Evolutionary conservation across 1,284 basidiomycete genomes (phyloP), one percentile per base, ranked within the genome.

Genomic region (Bjerkandera adusta): DNA sequence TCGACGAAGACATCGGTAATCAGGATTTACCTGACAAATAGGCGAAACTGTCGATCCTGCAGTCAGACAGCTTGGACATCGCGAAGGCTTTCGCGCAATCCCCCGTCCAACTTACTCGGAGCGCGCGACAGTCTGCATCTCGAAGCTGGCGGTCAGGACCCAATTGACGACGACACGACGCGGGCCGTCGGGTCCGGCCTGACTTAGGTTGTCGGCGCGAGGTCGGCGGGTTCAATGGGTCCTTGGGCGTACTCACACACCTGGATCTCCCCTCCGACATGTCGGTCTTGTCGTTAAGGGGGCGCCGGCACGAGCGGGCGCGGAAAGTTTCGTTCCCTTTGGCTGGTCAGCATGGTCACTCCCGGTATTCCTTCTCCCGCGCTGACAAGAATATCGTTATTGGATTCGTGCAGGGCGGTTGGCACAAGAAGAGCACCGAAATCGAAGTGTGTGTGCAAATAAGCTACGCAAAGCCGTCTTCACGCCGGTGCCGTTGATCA

Each of bases 101-200:
- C 1, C 85, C 88, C 1, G 90, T 97, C 2, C 83, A 91, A 65
- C 77, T 97, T 4, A 88, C 79, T 99, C 3, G 96, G 92, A 16
- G 92, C 95, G 8, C 81, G 97, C 36, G 97, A 99, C 66, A 93
- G 89, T 57, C 70, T 99, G 15, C 82, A 96, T 27, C 75, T 99
- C 30, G 96, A 99, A 68, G 96, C 96, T 0, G 96, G 96, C n/a
- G 96, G 96, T 0, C 86, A 94, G 61, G 96, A 99, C 62, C n/a
- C n/a, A n/a, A 70, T 97, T 15, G 87, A 97, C 64, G 93, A 97
- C 67, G 77, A 72, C 34, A 89, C 89, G 4, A 83, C 82, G 1
- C 92, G n/a, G n/a, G n/a, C 93, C 0, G 81, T 98, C 13, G 96
- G 97, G 67, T 96, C 92, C 3, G 94, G 86, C 4, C 71, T 99